These are phyloP conservation scores for Coniferiporia weirii DNA, from an alignment of 1,284 basidiomycete species.

Conservation along the genomic window DNA sequence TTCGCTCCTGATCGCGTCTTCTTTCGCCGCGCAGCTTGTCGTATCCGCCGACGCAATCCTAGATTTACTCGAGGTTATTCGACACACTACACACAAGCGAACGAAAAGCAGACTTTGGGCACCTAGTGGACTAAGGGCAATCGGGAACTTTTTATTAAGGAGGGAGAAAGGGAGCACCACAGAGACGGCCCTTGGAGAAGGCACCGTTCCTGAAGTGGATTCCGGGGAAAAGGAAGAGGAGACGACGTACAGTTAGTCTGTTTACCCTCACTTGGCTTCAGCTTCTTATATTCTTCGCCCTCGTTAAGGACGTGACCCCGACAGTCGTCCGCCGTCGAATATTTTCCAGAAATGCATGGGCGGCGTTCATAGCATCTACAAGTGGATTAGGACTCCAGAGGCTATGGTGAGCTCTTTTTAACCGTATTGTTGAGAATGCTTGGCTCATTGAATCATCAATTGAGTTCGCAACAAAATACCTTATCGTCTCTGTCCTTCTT, in stretches of 20 bases:
- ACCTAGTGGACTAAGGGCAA: slow-evolving; percentile 41
- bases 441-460: neutral
- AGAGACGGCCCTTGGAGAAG: slow-evolving; percentile 16
- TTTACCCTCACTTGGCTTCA: neutral
- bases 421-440: neutral
- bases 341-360: slow-evolving; percentile 35
- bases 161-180: slow-evolving; percentile 24
- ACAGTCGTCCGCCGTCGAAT: slow-evolving; percentile 43
- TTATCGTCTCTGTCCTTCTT: slow-evolving; percentile 46
- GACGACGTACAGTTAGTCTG: slow-evolving; percentile 32
- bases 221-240: slow-evolving; percentile 19
- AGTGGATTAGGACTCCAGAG: slow-evolving; percentile 40
- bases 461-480: slow-evolving; percentile 55
- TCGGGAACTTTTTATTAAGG: slow-evolving; percentile 34
- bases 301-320: slow-evolving; percentile 39
- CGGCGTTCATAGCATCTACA: slow-evolving; percentile 32
- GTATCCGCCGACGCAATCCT: slow-evolving; percentile 39
- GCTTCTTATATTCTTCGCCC: neutral
- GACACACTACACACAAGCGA: slow-evolving; percentile 35
- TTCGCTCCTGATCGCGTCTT: slow-evolving; percentile 42
- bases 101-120: slow-evolving; percentile 42
- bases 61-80: slow-evolving; percentile 39
- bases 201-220: neutral
- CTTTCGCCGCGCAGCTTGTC: slow-evolving; percentile 42
- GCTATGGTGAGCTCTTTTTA: slow-evolving; percentile 32